These are phyloP conservation scores for Maudiozyma humilis DNA, from an alignment of 1,139 yeast genomes.

Conservation along the genomic window DNA sequence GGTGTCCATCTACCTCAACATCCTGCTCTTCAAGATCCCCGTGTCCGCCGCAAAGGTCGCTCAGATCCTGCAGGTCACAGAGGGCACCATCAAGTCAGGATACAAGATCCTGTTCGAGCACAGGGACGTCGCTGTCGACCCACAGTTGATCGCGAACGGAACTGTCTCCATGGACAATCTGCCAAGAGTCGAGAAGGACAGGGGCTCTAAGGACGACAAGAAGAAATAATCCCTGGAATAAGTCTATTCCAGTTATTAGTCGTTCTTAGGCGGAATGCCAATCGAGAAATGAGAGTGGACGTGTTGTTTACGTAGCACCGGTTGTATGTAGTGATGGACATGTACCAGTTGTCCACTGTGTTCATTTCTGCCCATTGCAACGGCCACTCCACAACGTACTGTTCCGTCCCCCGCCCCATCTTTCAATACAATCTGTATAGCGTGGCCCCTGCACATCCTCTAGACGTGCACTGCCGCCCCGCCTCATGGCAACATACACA, in stretches of 20 bases:
- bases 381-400: not conserved
- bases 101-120: constrained; percentile 77
- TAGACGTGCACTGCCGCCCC: too few relatives aligned
- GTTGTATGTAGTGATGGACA: too few relatives aligned
- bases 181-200: constrained; percentile 39
- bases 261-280: not conserved
- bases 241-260: not conserved
- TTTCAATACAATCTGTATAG: too few relatives aligned
- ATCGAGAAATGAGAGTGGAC: not conserved
- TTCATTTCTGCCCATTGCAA: not conserved
- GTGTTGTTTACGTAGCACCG: not conserved
- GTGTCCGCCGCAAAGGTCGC: constrained; percentile 70
- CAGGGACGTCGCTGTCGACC: constrained; percentile 64
- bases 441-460: too few relatives aligned
- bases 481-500: too few relatives aligned
- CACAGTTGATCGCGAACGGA: constrained; percentile 68
- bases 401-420: too few relatives aligned
- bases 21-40: constrained; percentile 67
- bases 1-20: constrained; percentile 91
- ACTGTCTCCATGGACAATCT: constrained; percentile 55
- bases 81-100: constrained; percentile 92
- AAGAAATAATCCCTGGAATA: constrained; percentile 5
- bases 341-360: not conserved
- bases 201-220: constrained; percentile 13
- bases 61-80: constrained; percentile 94